Percentiles rank a stretch among this genome's conserved stretches.
Conservation (phyloP, 1,139 yeast genomes). For the Hansenula anomala region DNA sequence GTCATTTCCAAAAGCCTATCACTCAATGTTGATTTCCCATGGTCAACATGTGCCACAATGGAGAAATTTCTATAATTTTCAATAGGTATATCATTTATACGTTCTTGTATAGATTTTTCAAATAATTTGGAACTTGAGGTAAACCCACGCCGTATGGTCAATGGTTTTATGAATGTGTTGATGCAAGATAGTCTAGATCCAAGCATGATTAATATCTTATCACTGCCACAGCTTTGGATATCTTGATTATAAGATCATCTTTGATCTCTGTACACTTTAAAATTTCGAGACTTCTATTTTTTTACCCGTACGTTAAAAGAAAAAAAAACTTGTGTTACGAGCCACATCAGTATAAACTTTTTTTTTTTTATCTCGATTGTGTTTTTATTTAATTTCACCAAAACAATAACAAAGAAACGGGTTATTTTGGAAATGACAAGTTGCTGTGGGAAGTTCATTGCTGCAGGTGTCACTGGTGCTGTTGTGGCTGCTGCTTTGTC, state of each 20-base stretch:
- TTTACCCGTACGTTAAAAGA: neutral
- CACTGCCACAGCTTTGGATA: no score
- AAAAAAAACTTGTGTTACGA: slow-evolving; percentile 2
- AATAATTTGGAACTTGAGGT: neutral
- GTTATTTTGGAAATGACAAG: no score
- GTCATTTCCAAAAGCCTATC: slow-evolving; percentile 85
- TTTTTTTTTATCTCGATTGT: slow-evolving; percentile 1
- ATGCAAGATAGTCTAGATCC: neutral
- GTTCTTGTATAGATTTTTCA: slow-evolving; percentile 30
- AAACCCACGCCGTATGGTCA: slow-evolving; percentile 6
- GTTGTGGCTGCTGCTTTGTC: slow-evolving; percentile 36
- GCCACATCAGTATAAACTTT: slow-evolving; percentile 5
- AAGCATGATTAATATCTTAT: neutral
- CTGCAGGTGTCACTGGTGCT: slow-evolving; percentile 26
- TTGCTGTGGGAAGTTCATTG: slow-evolving; percentile 3
- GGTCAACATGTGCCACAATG: slow-evolving; percentile 96
- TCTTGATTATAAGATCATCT: no score
- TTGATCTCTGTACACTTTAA: neutral
- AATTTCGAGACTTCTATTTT: neutral
- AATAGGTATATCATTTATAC: slow-evolving; percentile 71
- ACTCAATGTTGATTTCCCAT: slow-evolving; percentile 90
- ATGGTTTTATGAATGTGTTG: neutral
- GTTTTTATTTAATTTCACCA: neutral
- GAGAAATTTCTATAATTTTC: slow-evolving; percentile 85
- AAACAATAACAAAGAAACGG: no score